Base-by-base conservation (phyloP, 176 grass and related monocot genomes). In the Urochloa ruziziensis region DNA sequence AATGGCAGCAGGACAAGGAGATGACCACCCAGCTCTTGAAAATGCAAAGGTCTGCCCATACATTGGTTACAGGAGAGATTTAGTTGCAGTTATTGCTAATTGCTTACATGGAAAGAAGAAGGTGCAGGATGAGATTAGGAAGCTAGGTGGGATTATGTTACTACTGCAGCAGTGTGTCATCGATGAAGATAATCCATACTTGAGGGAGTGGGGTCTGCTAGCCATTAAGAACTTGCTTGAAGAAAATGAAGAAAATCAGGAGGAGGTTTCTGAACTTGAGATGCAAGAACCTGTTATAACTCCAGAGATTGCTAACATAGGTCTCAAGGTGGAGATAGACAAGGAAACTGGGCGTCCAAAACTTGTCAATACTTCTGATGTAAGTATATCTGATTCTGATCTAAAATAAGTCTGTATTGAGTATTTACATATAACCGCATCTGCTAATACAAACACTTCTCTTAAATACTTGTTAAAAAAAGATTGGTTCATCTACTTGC, bases 161-260 rank as follows among this genome's bases (percentile, higher is more conserved):
- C 81, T 98, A 6, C 79, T 98, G 85, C 96, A 98, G 82, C 96
- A 98, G 18, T 96, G 96, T 56, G 89, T 98, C 65, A 19, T 98
- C 35, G 93, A 98, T 74, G 93, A 98, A 76, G 93, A 93, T 32
- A 98, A 96, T 58, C 91, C 91, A 57, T 98, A 88, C 66, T 74
- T 96, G 77, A 92, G 93, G 85, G 96, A 98, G 73, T 98, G 93
- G 96, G 96, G 89, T 43, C 67, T 98, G 66, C 62, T 95, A 49
- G 87, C 89, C 28, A 78, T 98, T 23, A 95, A 87, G 72, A 87
- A 98, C 80, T 89, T 98, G 87, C 81, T 98, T 52, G 96, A 94
- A 78, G 93, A 64, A 68, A 98, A 98, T 83, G 83, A 61, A 73
- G 93, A 94, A 83, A 98, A 98, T 82, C 83, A 93, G 58, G 67